phyloP scores from a whole-genome alignment of 768 basidiomycete species.

The Termitomyces sp. region DNA sequence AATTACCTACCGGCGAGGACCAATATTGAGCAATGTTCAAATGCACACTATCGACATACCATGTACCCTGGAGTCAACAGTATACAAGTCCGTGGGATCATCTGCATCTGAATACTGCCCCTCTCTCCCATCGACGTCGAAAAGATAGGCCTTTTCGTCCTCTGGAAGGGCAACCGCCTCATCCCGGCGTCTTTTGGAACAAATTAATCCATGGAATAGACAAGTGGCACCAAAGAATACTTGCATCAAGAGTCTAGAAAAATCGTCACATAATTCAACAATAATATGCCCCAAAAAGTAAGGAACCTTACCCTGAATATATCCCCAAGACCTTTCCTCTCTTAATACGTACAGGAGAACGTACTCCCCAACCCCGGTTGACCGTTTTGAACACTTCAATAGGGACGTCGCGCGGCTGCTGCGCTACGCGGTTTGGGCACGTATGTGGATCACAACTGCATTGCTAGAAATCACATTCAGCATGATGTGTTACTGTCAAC shows the following conservation, averaged over 20 bases:
- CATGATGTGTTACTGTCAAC: background rate
- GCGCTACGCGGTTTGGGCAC: slow-evolving; percentile 60
- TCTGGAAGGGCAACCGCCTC: slow-evolving; percentile 31
- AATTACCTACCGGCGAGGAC: slow-evolving; percentile 45
- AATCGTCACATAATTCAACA: background rate
- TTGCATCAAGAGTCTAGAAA: slow-evolving; percentile 35
- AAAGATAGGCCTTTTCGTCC: slow-evolving; percentile 42
- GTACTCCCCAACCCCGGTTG: slow-evolving; percentile 60
- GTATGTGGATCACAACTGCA: slow-evolving; percentile 34
- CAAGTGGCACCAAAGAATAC: slow-evolving; percentile 9
- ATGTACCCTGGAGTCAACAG: slow-evolving; percentile 46
- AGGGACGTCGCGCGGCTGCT: slow-evolving; percentile 47
- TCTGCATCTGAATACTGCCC: slow-evolving; percentile 25
- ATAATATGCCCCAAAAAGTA: background rate
- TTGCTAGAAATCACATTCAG: slow-evolving; percentile 19
- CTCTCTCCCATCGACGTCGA: slow-evolving; percentile 60
- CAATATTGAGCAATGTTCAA: background rate
- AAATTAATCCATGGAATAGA: background rate
- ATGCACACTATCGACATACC: slow-evolving; percentile 32
- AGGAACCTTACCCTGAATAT: slow-evolving; percentile 60
- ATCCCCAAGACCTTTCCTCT: slow-evolving; percentile 60
- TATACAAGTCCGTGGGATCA: slow-evolving; percentile 31
- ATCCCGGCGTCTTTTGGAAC: slow-evolving; percentile 32
- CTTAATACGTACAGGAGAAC: slow-evolving; percentile 34
- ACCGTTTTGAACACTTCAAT: slow-evolving; percentile 65